phyloP scores from a whole-genome alignment of 495 filamentous ascomycete genomes.

The Xylaria flabelliformis region DNA sequence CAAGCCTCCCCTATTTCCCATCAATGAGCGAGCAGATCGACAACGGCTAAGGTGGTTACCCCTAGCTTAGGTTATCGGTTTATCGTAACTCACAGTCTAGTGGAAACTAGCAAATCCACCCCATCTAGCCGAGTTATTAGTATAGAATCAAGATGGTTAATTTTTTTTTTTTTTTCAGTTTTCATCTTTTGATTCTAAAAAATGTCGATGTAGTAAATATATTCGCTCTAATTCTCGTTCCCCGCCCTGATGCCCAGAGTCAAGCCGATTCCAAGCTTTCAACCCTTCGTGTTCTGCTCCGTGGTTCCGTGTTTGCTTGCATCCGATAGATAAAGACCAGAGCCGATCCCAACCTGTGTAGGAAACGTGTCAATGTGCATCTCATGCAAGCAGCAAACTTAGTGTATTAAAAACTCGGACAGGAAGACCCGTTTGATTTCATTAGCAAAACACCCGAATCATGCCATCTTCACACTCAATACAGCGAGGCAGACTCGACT shows the following conservation, averaged over 20 bases:
- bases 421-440: not conserved
- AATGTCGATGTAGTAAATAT: not conserved
- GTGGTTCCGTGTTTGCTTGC: not conserved
- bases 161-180: not conserved
- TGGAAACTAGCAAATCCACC: not conserved
- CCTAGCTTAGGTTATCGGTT: not conserved
- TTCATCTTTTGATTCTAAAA: not conserved
- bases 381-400: slow-evolving; percentile 6
- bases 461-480: not conserved
- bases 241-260: not conserved
- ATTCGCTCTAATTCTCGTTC: not conserved
- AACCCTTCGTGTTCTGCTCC: not conserved
- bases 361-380: slow-evolving; percentile 5
- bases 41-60: not conserved
- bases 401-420: slow-evolving; percentile 5
- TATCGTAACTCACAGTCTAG: not conserved
- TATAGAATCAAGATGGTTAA: not conserved
- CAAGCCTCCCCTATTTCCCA: slow-evolving; percentile 1
- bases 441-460: not conserved
- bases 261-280: not conserved
- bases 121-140: not conserved
- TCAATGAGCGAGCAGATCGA: not conserved
- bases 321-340: slow-evolving; percentile 13
- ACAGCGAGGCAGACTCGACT: not conserved
- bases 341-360: slow-evolving; percentile 8